A percentile compares a stretch with the other conserved stretches of the same genome.
phyloP scores from a whole-genome alignment of 2,329 filamentous ascomycete species.

The Diaporthe sp. region DNA sequence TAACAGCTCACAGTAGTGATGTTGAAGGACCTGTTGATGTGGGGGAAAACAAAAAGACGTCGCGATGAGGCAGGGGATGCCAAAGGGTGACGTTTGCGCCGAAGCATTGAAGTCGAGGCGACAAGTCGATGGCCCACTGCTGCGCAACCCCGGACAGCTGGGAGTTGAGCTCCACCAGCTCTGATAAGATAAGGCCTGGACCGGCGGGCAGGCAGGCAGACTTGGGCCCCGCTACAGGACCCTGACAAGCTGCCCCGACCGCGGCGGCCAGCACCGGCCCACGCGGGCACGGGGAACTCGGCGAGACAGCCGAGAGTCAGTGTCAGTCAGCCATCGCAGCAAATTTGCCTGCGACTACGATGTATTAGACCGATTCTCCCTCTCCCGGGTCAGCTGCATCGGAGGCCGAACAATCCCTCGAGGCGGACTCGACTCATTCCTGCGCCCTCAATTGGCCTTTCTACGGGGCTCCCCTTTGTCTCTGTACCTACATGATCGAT shows the following conservation, averaged over 20 bases:
- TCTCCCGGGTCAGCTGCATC: conserved; percentile 21
- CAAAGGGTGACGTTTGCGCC: background rate
- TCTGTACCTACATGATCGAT: background rate
- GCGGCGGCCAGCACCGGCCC: conserved; percentile 28
- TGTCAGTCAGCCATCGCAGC: conserved; percentile 29
- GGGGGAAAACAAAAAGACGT: no score
- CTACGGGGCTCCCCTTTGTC: background rate
- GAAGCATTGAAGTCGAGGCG: background rate
- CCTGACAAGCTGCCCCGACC: conserved; percentile 30
- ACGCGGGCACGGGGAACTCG: conserved; percentile 35
- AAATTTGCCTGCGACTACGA: conserved; percentile 9
- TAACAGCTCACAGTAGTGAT: background rate
- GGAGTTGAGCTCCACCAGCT: conserved; percentile 11
- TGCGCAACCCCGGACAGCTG: background rate
- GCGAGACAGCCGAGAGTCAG: conserved; percentile 22
- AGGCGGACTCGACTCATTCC: background rate
- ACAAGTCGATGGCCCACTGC: background rate
- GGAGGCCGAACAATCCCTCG: conserved; percentile 33
- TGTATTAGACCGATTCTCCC: conserved; percentile 4
- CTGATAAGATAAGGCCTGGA: conserved; percentile 36
- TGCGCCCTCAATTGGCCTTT: conserved; percentile 18
- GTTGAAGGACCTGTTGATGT: background rate
- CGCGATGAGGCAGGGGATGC: background rate
- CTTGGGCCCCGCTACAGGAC: conserved; percentile 13
- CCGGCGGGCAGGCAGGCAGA: background rate